phyloP scores from a whole-genome alignment of 2,329 filamentous ascomycete genomes.

The Aspergillus caelatus region DNA sequence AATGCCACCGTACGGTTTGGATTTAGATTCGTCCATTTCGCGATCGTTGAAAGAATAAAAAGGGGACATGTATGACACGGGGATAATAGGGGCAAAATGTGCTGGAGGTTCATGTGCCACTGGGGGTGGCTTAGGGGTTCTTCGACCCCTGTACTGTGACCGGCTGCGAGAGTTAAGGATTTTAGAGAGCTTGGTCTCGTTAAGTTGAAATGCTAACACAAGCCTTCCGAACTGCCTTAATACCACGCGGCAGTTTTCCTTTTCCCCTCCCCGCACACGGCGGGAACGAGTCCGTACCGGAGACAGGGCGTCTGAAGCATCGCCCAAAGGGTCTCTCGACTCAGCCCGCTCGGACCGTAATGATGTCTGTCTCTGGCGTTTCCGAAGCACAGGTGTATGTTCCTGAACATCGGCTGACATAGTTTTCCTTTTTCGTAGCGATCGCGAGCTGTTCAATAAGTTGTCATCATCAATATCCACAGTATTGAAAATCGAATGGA shows the following conservation, averaged over 20 bases:
- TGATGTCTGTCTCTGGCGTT: constrained; percentile 39
- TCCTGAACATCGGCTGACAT: constrained; percentile 67
- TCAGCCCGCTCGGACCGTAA: constrained; percentile 27
- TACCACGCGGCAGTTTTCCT: constrained; percentile 43
- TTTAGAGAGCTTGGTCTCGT: constrained; percentile 60
- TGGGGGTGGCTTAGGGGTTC: constrained; percentile 45
- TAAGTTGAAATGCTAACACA: constrained; percentile 62
- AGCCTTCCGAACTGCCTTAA: constrained; percentile 50
- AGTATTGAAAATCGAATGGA: constrained; percentile 77
- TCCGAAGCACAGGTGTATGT: constrained; percentile 53
- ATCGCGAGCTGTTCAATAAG: constrained; percentile 73
- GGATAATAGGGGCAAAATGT: constrained; percentile 63
- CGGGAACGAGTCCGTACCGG: constrained; percentile 57
- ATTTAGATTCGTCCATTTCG: constrained; percentile 84
- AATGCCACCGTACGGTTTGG: constrained; percentile 94
- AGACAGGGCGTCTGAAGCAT: constrained; percentile 24
- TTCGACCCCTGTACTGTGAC: constrained; percentile 57
- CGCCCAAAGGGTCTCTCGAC: constrained; percentile 23
- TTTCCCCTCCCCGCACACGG: constrained; percentile 52
- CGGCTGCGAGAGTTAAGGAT: constrained; percentile 64
- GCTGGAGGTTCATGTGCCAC: constrained; percentile 51
- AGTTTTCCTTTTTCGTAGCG: constrained; percentile 81
- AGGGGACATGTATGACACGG: constrained; percentile 69
- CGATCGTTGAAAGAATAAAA: constrained; percentile 89
- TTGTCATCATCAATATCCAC: constrained; percentile 69